Percentiles rank a stretch among this genome's conserved stretches.
Evolutionary conservation across 495 filamentous ascomycete species (phyloP).

Genomic region (Aspergillus biplanus): DNA sequence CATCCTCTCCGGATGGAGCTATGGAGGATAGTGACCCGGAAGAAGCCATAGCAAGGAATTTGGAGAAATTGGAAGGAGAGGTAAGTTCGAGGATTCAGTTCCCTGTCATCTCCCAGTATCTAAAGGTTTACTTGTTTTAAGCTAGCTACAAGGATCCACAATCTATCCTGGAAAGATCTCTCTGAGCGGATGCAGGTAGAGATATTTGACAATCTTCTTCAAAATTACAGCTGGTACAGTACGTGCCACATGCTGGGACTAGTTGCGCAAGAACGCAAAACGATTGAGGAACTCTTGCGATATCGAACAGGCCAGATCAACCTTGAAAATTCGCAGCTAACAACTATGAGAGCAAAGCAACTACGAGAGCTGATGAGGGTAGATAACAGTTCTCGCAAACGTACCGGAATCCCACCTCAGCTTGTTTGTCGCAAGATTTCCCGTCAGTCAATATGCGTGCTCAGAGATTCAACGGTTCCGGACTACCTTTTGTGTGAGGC

Average conservation of each 20-base stretch:
- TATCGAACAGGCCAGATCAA: conserved; percentile 31
- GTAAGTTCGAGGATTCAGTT: conserved; percentile 16
- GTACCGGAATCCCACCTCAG: conserved; percentile 24
- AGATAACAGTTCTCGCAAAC: conserved; percentile 33
- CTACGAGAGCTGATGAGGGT: conserved; percentile 30
- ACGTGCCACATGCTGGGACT: conserved; percentile 33
- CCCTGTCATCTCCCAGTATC: neutral
- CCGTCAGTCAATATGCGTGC: conserved; percentile 17
- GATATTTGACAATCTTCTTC: conserved; percentile 38
- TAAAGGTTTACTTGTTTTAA: neutral
- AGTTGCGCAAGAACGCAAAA: conserved; percentile 22
- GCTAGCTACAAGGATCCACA: neutral
- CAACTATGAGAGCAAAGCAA: conserved; percentile 38
- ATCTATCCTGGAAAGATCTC: conserved; percentile 37
- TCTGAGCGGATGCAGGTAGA: conserved; percentile 37
- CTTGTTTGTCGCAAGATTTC: conserved; percentile 29
- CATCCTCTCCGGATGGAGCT: conserved; percentile 9
- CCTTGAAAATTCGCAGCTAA: conserved; percentile 33
- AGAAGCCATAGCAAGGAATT: conserved; percentile 10
- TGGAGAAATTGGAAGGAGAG: conserved; percentile 3
- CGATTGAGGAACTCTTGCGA: conserved; percentile 20
- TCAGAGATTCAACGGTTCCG: conserved; percentile 13
- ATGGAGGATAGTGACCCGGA: conserved; percentile 33
- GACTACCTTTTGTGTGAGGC: conserved; percentile 34
- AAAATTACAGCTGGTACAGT: conserved; percentile 22